Evolutionary conservation across 2,329 filamentous ascomycete genomes (phyloP).

Genomic region (Colletotrichum simmondsii): DNA sequence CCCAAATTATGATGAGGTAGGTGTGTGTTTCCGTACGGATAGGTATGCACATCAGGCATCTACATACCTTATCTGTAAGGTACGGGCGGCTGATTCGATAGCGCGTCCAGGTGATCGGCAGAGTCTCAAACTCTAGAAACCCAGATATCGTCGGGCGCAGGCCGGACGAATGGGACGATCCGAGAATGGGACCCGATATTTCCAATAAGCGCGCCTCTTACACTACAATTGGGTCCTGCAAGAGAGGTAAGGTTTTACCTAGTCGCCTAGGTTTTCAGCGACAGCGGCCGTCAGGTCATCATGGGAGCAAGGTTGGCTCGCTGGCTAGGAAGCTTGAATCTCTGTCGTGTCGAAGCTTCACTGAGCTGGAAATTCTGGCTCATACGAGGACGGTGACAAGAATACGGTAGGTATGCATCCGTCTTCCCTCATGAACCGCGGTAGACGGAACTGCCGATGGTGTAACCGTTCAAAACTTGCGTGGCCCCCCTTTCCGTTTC

Average conservation of each 20-base stretch:
- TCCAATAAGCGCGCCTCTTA: neutral
- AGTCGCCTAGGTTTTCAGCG: neutral
- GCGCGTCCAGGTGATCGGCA: neutral
- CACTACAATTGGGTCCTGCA: neutral
- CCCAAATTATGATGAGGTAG: too few species aligned
- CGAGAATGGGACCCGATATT: neutral
- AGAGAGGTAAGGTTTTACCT: neutral
- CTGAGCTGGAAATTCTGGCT: neutral
- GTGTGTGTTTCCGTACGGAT: neutral
- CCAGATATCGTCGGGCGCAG: neutral
- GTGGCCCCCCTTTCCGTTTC: conserved; percentile 2
- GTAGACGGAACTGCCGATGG: neutral
- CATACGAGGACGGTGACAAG: too few species aligned
- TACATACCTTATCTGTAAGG: neutral
- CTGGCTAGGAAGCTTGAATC: neutral
- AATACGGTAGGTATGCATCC: too few species aligned
- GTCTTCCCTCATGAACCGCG: too few species aligned
- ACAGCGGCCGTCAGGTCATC: neutral
- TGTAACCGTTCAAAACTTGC: neutral
- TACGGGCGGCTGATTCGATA: neutral
- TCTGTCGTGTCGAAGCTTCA: neutral
- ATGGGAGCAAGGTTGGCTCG: neutral
- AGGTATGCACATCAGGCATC: neutral
- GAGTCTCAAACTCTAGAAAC: neutral
- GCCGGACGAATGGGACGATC: neutral